Evolutionary conservation across 495 filamentous ascomycete species (phyloP).

Genomic region (Neurospora hispaniola): DNA sequence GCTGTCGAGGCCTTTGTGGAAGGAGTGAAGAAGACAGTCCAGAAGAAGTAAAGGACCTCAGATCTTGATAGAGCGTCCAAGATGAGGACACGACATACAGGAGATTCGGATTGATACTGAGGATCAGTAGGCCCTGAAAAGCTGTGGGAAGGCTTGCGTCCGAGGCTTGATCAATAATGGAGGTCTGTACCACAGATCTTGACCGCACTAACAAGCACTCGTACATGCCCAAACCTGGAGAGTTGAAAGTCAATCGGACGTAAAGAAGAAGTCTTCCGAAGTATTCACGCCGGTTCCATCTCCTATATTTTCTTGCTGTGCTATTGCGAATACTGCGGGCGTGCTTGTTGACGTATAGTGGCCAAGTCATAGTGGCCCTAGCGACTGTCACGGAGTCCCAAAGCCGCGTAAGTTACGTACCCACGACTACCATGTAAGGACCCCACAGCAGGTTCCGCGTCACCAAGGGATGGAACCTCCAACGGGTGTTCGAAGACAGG

Average conservation of each 20-base stretch:
- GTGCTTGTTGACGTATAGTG: too few relatives aligned
- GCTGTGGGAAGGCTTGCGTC: background rate
- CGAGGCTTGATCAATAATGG: background rate
- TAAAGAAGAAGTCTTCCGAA: background rate
- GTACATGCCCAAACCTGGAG: background rate
- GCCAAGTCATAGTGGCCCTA: too few relatives aligned
- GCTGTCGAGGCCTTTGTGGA: constrained; percentile 84
- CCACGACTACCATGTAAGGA: background rate
- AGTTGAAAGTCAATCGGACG: background rate
- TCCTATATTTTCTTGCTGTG: too few relatives aligned
- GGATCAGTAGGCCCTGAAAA: background rate
- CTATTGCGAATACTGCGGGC: too few relatives aligned
- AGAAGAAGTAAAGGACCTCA: constrained; percentile 30
- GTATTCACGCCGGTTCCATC: too few relatives aligned
- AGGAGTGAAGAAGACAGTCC: constrained; percentile 69
- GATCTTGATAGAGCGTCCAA: background rate
- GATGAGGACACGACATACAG: background rate
- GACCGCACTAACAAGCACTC: background rate
- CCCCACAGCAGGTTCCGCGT: background rate
- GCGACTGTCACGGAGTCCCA: too few relatives aligned
- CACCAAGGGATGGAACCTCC: background rate
- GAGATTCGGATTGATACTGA: background rate
- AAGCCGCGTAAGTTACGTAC: background rate
- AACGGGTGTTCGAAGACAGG: background rate
- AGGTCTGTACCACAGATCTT: background rate